Percentiles rank a stretch among this genome's conserved stretches.
These are phyloP conservation scores for Dillenia turbinata DNA, from an alignment of 164 flowering plant genomes.

Conservation along the genomic window DNA sequence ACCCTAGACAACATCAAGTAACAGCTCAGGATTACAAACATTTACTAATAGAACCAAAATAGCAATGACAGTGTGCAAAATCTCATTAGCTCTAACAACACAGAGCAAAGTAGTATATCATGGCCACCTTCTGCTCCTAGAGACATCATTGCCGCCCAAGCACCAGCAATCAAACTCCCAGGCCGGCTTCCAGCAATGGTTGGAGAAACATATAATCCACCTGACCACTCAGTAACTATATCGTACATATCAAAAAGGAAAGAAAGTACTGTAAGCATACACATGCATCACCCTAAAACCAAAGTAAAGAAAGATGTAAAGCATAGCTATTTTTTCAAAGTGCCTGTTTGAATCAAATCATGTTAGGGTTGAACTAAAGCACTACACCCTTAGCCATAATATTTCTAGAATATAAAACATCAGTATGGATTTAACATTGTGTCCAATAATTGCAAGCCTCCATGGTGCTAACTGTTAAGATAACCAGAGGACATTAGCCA, in stretches of 20 bases:
- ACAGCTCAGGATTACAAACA: not conserved
- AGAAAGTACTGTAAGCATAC: not conserved
- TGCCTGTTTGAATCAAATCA: no score
- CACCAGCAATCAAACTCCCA: conserved; percentile 91
- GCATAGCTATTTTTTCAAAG: no score
- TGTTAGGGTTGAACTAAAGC: no score
- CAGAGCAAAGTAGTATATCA: not conserved
- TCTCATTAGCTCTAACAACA: not conserved
- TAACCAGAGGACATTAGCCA: no score
- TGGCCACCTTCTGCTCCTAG: conserved; percentile 76
- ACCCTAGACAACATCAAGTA: conserved; percentile 44
- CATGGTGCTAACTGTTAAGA: no score
- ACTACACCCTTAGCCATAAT: no score
- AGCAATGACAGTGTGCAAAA: not conserved
- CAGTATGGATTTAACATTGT: no score
- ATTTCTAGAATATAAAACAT: no score
- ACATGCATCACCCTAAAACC: no score
- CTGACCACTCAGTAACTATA: conserved; percentile 96
- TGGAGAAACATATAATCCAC: conserved; percentile 94
- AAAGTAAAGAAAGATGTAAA: no score
- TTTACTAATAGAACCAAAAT: not conserved
- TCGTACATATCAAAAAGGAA: conserved; percentile 7
- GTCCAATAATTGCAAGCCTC: no score
- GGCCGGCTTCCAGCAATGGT: conserved; percentile 98
- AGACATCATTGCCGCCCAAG: conserved; percentile 97